Percentiles rank a stretch among this genome's conserved stretches.
These are phyloP conservation scores for Botrytis fragariae DNA, from an alignment of 2,329 filamentous ascomycete species.

Conservation along the genomic window DNA sequence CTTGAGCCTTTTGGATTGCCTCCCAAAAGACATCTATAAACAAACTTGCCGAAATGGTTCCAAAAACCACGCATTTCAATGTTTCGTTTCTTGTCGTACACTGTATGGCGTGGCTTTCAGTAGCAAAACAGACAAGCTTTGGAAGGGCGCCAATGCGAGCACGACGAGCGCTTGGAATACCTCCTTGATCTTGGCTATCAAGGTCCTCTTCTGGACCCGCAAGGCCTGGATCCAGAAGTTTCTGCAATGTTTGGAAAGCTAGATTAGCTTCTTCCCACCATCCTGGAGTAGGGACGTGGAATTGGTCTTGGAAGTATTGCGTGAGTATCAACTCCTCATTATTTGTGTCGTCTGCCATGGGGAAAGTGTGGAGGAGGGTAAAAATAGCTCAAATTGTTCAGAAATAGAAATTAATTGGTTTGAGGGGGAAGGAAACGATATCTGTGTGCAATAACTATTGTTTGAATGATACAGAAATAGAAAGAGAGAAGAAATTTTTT, in stretches of 20 bases:
- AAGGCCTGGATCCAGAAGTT: background rate
- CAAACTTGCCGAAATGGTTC: conserved; percentile 14
- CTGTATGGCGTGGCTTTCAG: conserved; percentile 16
- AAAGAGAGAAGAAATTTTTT: background rate
- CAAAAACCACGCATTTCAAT: conserved; percentile 24
- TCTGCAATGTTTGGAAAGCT: conserved; percentile 5
- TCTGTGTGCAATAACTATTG: background rate
- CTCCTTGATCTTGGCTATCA: conserved; percentile 12
- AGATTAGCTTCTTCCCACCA: conserved; percentile 5
- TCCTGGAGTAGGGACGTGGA: background rate
- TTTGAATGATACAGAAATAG: background rate
- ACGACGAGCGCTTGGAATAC: conserved; percentile 14
- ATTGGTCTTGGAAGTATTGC: conserved; percentile 8
- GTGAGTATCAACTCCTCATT: background rate
- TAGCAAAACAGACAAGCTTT: conserved; percentile 18
- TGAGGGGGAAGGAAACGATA: background rate
- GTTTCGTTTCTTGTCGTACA: conserved; percentile 21
- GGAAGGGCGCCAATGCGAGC: conserved; percentile 13
- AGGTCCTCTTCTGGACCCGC: background rate
- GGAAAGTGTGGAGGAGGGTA: background rate
- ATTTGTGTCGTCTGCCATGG: background rate
- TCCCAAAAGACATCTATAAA: conserved; percentile 24
- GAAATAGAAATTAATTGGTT: background rate
- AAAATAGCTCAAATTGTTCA: background rate
- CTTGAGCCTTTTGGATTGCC: conserved; percentile 11